Evolutionary conservation across 768 basidiomycete species (phyloP), one percentile per base, ranked within the genome.

Genomic region (Russula virescens): DNA sequence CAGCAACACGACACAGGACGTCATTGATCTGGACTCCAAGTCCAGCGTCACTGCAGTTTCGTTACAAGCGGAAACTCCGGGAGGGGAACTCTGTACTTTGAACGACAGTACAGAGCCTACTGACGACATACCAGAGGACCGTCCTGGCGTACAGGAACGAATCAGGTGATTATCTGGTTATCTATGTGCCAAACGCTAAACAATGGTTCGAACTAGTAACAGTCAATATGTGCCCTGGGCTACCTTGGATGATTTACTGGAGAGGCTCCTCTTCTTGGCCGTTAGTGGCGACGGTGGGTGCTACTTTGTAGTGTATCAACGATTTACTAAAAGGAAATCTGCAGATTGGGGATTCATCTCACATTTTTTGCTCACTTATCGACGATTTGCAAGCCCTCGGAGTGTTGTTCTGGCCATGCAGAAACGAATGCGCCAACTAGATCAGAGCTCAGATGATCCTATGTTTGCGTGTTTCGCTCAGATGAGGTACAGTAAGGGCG

Each of bases 401-500:
- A 86, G 81, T 61, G 76, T 94, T 19, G 77, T 94, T n/a, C 77
- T 92, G 49, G 87, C 89, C 6, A 91, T 94, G 87, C 89, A 92
- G 73, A 89, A 91, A 70, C 85, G 89, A 51, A 87, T 93, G 82
- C 83, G 88, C 38, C 83, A 87, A 66, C 76, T 94, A 16, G 87
- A 88, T 69, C 81, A 82, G 58, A 83, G 86, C 19, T 80, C 82
- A 14, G 83, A 84, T 8, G 90, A 94, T 75, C 87, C 88, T 0
- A 87, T 92, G 83, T 88, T 93, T 73, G 89, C 89, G 9, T 88
- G 86, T 68, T 93, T 87, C 73, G 90, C 89, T 8, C 91, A 94
- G 71, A 91, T 93, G 89, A 84, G 87, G 91, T 90, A 68, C 28
- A 72, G 59, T 25, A 9, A 35, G 60, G 25, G 31, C 11, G 25